Evolutionary conservation across 2,329 filamentous ascomycete species (phyloP).

Genomic region (Claviceps africana): DNA sequence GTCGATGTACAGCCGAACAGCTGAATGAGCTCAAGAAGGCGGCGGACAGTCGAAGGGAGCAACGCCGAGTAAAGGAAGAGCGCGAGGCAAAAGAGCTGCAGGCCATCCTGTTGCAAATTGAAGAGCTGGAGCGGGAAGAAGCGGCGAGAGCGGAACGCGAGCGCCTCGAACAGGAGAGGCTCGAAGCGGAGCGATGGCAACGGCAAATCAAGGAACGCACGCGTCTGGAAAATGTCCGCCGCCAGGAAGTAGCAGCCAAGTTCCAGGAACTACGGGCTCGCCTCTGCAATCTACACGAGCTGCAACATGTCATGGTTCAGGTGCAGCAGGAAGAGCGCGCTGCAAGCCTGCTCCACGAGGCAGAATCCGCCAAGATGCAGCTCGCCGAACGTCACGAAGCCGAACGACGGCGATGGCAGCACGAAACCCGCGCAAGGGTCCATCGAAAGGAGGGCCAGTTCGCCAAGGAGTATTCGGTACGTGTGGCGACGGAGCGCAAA

Average conservation of each 20-base stretch:
- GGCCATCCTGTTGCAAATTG: constrained; percentile 30
- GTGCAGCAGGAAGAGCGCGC: constrained; percentile 24
- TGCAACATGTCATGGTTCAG: constrained; percentile 26
- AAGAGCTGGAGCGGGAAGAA: constrained; percentile 33
- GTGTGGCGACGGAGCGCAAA: constrained; percentile 25
- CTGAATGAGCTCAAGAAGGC: constrained; percentile 26
- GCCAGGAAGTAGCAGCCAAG: constrained; percentile 22
- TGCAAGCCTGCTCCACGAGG: constrained; percentile 13
- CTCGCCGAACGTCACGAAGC: constrained; percentile 20
- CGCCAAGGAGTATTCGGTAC: constrained; percentile 25
- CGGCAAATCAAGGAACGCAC: constrained; percentile 25
- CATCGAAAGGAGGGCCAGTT: constrained; percentile 20
- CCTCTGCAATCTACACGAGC: constrained; percentile 26
- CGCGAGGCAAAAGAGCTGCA: constrained; percentile 21
- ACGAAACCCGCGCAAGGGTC: constrained; percentile 16
- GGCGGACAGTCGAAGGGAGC: constrained; percentile 20
- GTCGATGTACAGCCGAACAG: constrained; percentile 43
- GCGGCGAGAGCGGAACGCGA: constrained; percentile 25
- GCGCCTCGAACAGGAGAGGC: constrained; percentile 22
- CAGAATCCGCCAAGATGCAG: constrained; percentile 12
- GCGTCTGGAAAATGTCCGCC: constrained; percentile 25
- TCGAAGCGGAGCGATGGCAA: constrained; percentile 23
- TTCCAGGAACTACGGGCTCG: constrained; percentile 23
- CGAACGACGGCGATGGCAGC: constrained; percentile 18
- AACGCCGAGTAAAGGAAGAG: constrained; percentile 20